phyloP scores from a whole-genome alignment of 2,329 filamentous ascomycete genomes.

The Thielaviopsis populi region DNA sequence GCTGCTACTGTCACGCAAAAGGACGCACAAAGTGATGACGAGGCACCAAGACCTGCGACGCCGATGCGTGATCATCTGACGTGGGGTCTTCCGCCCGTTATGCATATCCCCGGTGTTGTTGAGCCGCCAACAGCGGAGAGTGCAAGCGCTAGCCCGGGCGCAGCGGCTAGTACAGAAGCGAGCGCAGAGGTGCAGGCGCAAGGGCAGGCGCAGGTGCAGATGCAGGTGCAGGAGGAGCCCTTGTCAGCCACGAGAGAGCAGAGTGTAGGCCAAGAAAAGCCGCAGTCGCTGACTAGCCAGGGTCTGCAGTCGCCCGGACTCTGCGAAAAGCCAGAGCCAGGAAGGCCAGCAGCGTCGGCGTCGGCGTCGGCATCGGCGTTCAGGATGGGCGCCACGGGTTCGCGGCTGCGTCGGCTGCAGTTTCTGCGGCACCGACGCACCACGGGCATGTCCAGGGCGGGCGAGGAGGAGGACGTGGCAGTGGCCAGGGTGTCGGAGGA shows the following conservation, averaged over 20 bases:
- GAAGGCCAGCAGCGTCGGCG: not conserved
- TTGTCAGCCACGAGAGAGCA: not conserved
- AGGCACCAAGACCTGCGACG: not conserved
- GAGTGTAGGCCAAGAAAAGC: not conserved
- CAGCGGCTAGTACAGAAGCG: not conserved
- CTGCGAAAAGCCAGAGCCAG: not conserved
- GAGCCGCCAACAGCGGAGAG: not conserved
- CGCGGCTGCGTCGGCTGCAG: not conserved
- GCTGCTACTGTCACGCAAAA: not conserved
- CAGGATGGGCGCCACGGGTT: not conserved
- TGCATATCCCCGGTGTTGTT: not conserved
- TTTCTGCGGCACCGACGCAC: not conserved
- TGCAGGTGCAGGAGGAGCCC: not conserved
- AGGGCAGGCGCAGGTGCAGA: not conserved
- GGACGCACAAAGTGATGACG: not conserved
- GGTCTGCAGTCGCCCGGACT: not conserved
- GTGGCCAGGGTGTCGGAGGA: not conserved
- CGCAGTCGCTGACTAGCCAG: not conserved
- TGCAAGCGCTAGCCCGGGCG: not conserved
- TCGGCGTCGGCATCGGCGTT: not conserved
- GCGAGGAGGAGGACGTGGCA: not conserved
- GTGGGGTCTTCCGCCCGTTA: not conserved
- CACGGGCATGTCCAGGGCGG: not conserved
- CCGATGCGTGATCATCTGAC: not conserved
- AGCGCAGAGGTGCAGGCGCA: not conserved